Evolutionary conservation across 1,139 yeast species (phyloP).

Genomic region (Sugiyamaella paludigena): DNA sequence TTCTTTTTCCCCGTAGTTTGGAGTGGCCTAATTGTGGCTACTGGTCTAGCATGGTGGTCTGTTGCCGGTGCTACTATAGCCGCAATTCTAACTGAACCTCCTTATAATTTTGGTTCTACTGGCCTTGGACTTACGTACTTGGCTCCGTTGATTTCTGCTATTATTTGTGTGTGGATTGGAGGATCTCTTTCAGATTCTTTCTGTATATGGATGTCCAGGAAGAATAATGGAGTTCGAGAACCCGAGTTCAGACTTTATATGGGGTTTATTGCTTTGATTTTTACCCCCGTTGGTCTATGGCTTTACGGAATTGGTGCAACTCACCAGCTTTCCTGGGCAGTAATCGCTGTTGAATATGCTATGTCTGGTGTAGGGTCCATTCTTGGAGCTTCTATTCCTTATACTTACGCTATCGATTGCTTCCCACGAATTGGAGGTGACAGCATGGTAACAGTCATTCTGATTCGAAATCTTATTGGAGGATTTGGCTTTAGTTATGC

Average conservation of each 20-base stretch:
- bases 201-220: conserved; percentile 64
- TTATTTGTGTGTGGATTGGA: conserved; percentile 62
- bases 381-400: conserved; percentile 52
- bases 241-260: conserved; percentile 75
- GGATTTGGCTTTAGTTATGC: conserved; percentile 50
- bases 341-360: conserved; percentile 30
- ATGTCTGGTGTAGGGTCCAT: conserved; percentile 27
- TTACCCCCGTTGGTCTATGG: conserved; percentile 67
- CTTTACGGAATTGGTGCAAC: conserved; percentile 78
- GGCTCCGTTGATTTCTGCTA: conserved; percentile 53
- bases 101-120: conserved; percentile 63
- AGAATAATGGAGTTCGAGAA: conserved; percentile 65
- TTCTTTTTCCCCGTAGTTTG: conserved; percentile 58
- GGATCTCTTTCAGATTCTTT: conserved; percentile 65
- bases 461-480: conserved; percentile 36
- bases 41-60: conserved; percentile 55
- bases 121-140: conserved; percentile 77
- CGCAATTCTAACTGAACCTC: conserved; percentile 47
- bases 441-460: conserved; percentile 44
- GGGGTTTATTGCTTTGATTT: conserved; percentile 56
- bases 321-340: conserved; percentile 58
- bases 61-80: conserved; percentile 58
- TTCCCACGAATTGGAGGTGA: conserved; percentile 54
- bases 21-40: conserved; percentile 61
- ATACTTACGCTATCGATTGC: conserved; percentile 53